Base-by-base conservation (phyloP, 306 rosid genomes). In the Quercus agrifolia region DNA sequence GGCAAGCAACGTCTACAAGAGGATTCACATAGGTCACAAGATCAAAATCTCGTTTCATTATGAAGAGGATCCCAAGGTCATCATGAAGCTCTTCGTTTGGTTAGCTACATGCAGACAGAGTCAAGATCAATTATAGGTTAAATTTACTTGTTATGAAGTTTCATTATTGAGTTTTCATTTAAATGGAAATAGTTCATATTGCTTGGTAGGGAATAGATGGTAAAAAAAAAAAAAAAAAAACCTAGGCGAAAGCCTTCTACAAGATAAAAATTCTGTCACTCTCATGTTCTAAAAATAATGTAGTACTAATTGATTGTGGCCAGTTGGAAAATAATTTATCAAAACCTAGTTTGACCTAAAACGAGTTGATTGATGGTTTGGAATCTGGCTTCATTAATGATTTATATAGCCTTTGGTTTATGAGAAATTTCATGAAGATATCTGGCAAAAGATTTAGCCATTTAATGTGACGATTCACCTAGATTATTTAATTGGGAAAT, bases 31-130 rank as follows among this genome's bases (percentile, higher is more conserved):
- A 82, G 80, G 75, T 79, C 75, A 58, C 44, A 70, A 70, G 21
- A 66, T 44, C 79, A 77, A 56, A 73, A 82, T 86, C 72, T 82
- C 79, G 74, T 28, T 38, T 80, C 70, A 80, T 77, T 68, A 77
- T 74, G 80, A 86, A 70, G 58, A 79, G 71, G 69, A 72, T 79
- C 74, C 20, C 61, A 38, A 49, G 54, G 54, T 66, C 30, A 81
- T 51, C 41, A 78, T 21, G 64, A 66, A 69, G 33, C 56, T 35
- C 62, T 67, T 41, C 51, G 3, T 76, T 23, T 44, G 35, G 59
- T 17, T 74, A 68, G 49, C 56, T 67, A 41, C 46, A 41, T 41
- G 56, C 66, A 66, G 23, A 56, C 56, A 55, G 72, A 6, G 18
- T 58, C 70, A 68, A 51, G 52, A 55, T 59, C 82, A 68, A 67